Evolutionary conservation across 768 basidiomycete genomes (phyloP), one percentile per base, ranked within the genome.

Genomic region (Boletus pseudo-olivaceus): DNA sequence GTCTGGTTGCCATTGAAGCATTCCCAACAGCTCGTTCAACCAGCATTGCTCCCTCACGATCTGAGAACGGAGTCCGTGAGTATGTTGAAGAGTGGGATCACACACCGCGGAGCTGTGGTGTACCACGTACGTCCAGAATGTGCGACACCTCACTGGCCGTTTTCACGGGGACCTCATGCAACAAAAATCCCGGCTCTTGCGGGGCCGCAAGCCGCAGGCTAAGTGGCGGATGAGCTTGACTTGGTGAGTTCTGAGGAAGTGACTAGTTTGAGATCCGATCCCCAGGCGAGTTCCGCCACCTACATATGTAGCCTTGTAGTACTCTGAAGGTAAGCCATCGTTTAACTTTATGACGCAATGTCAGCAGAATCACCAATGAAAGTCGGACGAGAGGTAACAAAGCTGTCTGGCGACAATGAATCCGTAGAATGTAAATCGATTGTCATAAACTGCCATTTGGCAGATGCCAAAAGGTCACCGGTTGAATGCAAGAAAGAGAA

Each of bases 41-140:
- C 90, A 93, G 62, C 85, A 88, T 69, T 92, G 90, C 56, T 92
- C 90, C 54, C 80, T 78, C 5, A 92, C 87, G 62, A 93, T 56
- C 54, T 59, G 35, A 27, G 27, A 39, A 38, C 5, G 39, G 39
- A 37, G 17, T 14, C 35, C 29, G 42, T 48, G 14, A 47, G 50
- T 23, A n/a, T 10, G 12, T 40, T 23, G n/a, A 50, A 32, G 14
- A 32, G 38, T 37, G 29, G 23, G 19, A 34, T 19, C 10, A 38
- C 50, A 51, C 26, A 32, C 37, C 32, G 29, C 39, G 17, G 34
- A 23, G 37, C 5, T 32, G 42, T 41, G 19, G 26, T 30, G 14
- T 23, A 26, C 17, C n/a, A 56, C 69, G 43, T 62, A 86, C 89
- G 74, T 92, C 89, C 19, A 92, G 67, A 43, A 92, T 79, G 2